These are phyloP conservation scores for Dendrothele bispora DNA, from an alignment of 768 basidiomycete species.

Conservation along the genomic window DNA sequence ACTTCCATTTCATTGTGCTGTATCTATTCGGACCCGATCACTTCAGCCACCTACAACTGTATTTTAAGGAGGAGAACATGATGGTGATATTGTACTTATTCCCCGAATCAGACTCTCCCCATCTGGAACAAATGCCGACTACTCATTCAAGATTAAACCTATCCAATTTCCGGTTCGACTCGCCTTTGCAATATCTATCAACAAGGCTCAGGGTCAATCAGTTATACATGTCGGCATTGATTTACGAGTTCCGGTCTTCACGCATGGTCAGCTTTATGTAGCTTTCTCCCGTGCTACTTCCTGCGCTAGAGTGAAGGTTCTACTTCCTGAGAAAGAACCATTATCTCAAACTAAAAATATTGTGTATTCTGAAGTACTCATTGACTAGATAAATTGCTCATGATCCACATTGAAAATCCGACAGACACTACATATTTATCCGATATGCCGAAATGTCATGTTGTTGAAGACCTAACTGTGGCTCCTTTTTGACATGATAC, in stretches of 20 bases:
- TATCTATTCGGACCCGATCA: no score
- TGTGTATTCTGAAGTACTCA: conserved; percentile 22
- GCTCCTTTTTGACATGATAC: no score
- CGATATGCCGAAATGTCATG: no score
- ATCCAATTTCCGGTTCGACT: conserved; percentile 43
- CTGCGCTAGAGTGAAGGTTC: conserved; percentile 21
- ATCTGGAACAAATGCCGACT: conserved; percentile 17
- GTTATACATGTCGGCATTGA: conserved; percentile 41
- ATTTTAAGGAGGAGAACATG: conserved; percentile 36
- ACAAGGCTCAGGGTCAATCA: conserved; percentile 51
- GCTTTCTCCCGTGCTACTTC: conserved; percentile 37
- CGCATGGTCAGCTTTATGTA: conserved; percentile 46
- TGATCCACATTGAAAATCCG: no score
- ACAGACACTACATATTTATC: no score
- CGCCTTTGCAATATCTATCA: conserved; percentile 48
- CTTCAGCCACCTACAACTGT: no score
- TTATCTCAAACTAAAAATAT: conserved; percentile 16
- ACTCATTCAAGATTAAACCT: conserved; percentile 29
- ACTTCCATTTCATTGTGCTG: no score
- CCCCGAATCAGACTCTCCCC: conserved; percentile 36
- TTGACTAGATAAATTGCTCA: no score
- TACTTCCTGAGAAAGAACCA: conserved; percentile 14
- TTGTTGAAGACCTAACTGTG: no score
- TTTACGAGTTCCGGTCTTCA: conserved; percentile 33
- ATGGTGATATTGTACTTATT: conserved; percentile 35